Conservation (phyloP, 2,329 filamentous ascomycete species). For the Acarospora socialis region DNA sequence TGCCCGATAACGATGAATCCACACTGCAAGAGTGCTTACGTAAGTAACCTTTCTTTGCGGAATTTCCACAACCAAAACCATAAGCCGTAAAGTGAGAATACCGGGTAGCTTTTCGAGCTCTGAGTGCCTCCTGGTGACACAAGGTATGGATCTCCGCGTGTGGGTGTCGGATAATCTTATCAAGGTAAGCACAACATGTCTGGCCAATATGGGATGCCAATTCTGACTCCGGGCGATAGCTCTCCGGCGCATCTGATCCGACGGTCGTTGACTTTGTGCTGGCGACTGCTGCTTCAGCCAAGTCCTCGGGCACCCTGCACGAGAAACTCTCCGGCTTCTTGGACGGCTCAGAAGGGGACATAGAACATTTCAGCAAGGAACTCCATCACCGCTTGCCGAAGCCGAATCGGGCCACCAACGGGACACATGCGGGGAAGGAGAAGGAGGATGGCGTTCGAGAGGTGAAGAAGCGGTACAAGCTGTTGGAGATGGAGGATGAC, state of each 20-base stretch:
- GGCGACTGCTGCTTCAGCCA: conserved; percentile 37
- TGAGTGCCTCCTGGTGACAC: too few relatives aligned
- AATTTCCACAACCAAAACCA: too few relatives aligned
- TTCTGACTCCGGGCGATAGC: conserved; percentile 37
- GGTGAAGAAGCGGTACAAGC: conserved; percentile 36
- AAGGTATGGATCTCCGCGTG: conserved; percentile 4
- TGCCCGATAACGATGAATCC: too few relatives aligned
- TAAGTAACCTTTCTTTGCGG: too few relatives aligned
- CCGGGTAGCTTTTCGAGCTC: too few relatives aligned
- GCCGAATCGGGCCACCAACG: conserved; percentile 16
- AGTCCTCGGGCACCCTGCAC: conserved; percentile 32
- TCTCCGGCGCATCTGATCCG: conserved; percentile 41
- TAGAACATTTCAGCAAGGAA: conserved; percentile 33
- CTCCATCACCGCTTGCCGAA: conserved; percentile 23
- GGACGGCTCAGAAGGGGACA: conserved; percentile 33
- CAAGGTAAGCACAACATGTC: neutral
- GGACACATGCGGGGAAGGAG: conserved; percentile 13
- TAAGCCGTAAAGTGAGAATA: too few relatives aligned
- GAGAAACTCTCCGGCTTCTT: conserved; percentile 40
- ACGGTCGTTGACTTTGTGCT: conserved; percentile 44
- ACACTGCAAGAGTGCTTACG: too few relatives aligned
- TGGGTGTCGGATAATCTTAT: conserved; percentile 9
- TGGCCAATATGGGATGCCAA: too few relatives aligned
- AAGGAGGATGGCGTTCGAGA: conserved; percentile 18
- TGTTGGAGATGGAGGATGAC: conserved; percentile 42